A percentile compares a stretch with the other conserved stretches of the same genome.
Conservation (phyloP, 805 yeast species). For the Hanseniaspora guilliermondii region DNA sequence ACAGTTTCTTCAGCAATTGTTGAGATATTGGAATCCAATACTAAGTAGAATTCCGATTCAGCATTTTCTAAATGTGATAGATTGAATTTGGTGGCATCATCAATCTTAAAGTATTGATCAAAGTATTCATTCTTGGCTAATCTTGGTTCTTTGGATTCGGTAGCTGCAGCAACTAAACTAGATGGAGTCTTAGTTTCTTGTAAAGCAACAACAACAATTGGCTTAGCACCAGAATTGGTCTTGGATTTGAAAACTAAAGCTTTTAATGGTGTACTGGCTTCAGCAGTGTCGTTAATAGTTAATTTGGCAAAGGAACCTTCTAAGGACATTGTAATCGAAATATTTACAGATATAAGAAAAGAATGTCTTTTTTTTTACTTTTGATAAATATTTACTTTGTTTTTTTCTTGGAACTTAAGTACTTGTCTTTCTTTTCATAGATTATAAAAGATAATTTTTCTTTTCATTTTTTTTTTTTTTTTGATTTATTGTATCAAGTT, state of each 20-base stretch:
- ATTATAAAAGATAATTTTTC: too few relatives aligned
- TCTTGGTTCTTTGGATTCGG: conserved; percentile 72
- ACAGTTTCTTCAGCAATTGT: conserved; percentile 28
- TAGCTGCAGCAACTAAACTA: conserved; percentile 48
- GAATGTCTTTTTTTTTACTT: background rate
- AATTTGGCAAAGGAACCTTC: conserved; percentile 57
- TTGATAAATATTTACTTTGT: background rate
- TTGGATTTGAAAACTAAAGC: conserved; percentile 82
- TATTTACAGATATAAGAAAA: too few relatives aligned
- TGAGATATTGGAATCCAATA: conserved; percentile 24
- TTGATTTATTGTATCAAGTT: background rate
- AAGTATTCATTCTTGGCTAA: conserved; percentile 75
- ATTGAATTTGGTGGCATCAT: conserved; percentile 24
- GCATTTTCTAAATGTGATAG: conserved; percentile 31
- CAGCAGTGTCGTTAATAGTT: conserved; percentile 46
- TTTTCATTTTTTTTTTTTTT: too few relatives aligned
- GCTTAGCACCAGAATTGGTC: conserved; percentile 69
- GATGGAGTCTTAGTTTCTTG: conserved; percentile 60
- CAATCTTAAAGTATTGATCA: conserved; percentile 35
- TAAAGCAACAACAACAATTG: conserved; percentile 68
- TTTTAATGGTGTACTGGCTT: conserved; percentile 46
- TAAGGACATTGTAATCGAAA: conserved; percentile 38
- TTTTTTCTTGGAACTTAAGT: background rate
- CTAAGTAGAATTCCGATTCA: conserved; percentile 21
- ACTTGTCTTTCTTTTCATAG: too few relatives aligned